Percentiles rank a stretch among this genome's conserved stretches.
Conservation (phyloP, 192 early-diverging fungal species). For the Backusella sp. region DNA sequence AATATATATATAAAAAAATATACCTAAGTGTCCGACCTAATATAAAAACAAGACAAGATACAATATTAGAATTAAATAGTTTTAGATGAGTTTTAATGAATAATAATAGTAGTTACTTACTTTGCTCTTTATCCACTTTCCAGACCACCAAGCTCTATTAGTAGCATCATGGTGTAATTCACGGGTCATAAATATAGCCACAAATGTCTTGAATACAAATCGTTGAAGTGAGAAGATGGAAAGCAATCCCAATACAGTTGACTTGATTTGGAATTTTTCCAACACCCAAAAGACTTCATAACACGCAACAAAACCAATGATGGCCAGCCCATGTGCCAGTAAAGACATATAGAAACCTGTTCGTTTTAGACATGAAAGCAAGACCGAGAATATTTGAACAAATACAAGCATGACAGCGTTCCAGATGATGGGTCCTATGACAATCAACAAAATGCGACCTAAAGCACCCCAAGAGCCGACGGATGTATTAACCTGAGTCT, state of each 20-base stretch:
- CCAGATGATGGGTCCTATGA: constrained; percentile 53
- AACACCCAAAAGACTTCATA: constrained; percentile 59
- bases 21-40: constrained; percentile 1
- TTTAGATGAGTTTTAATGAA: constrained; percentile 36
- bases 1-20: not conserved
- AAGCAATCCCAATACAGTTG: constrained; percentile 54
- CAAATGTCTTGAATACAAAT: constrained; percentile 56
- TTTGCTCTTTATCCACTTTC: constrained; percentile 61
- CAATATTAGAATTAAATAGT: not conserved
- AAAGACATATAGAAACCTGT: constrained; percentile 61
- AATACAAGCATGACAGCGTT: constrained; percentile 53
- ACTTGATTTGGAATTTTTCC: constrained; percentile 52
- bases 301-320: constrained; percentile 46
- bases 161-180: constrained; percentile 67
- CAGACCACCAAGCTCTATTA: constrained; percentile 73
- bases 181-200: constrained; percentile 60
- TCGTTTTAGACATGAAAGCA: constrained; percentile 34
- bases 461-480: constrained; percentile 26
- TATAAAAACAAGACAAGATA: not conserved
- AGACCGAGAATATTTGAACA: constrained; percentile 52
- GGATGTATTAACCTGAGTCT: not conserved
- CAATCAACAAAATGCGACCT: constrained; percentile 50
- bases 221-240: constrained; percentile 57
- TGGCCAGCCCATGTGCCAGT: constrained; percentile 50
- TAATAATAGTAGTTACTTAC: constrained; percentile 59